phyloP scores from a whole-genome alignment of 345 rosid genomes.

The Clausena lansium region DNA sequence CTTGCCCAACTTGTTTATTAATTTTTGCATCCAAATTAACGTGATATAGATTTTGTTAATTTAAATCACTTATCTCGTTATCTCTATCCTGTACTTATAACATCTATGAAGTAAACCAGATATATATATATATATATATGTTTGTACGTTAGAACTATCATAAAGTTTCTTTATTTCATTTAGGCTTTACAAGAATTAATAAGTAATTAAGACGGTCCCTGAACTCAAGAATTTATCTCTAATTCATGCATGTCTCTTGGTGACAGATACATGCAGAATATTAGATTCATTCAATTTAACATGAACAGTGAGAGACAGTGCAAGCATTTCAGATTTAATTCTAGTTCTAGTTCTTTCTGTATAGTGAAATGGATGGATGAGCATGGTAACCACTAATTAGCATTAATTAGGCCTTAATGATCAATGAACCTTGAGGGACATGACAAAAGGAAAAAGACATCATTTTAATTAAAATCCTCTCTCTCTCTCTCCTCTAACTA shows the following conservation, averaged over 20 bases:
- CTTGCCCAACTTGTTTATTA: background rate
- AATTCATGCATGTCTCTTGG: background rate
- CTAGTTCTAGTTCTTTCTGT: background rate
- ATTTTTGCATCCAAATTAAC: background rate
- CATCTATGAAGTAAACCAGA: too few species aligned
- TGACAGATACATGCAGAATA: background rate
- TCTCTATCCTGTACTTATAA: too few species aligned
- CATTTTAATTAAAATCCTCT: background rate
- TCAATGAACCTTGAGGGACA: background rate
- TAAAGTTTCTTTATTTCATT: background rate
- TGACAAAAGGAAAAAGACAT: background rate
- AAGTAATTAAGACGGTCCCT: background rate
- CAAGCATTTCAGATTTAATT: background rate
- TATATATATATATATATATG: too few species aligned
- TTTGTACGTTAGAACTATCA: background rate
- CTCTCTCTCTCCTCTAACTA: background rate
- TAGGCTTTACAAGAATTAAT: background rate
- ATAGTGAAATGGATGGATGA: background rate
- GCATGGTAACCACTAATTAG: background rate
- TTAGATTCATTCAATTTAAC: background rate
- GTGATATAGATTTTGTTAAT: background rate
- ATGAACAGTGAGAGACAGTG: background rate
- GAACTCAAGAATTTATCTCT: background rate
- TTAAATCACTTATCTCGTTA: background rate
- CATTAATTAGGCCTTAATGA: constrained; percentile 9